Base-by-base conservation (phyloP, 1,284 basidiomycete genomes). In the Cutaneotrichosporon spelunceum region DNA sequence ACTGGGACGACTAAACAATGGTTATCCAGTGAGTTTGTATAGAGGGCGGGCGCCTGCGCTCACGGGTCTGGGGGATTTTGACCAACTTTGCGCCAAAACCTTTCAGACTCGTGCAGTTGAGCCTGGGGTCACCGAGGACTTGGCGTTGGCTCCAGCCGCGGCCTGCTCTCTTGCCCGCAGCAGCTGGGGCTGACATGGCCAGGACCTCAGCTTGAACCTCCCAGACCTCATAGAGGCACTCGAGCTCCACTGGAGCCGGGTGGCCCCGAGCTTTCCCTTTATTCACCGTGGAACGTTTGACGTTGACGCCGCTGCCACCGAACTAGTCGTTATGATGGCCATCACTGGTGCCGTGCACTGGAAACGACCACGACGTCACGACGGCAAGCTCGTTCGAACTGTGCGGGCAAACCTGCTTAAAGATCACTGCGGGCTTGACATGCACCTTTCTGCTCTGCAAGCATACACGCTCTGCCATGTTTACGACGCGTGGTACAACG, bases 241-340 rank as follows among this genome's bases (percentile, higher is more conserved):
- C 11, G 34, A 55, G 6, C 27, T 55, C 7, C 75, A 73, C 60
- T 77, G 73, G 73, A 61, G 60, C 1, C 56, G 66, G 21, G 66
- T 73, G 24, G 70, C 75, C 7, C 72, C 72, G 2, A 69, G 66
- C 16, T 75, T 70, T 53, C 75, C 75, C 4, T 74, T 75, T 57
- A 72, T 77, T 45, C 75, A 77, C 64, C 69, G 66, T 2, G 70
- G 70, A 0, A 77, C 73, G 14, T 73, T 77, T 55, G 70, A 72
- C 57, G 26, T 68, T 23, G 58, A 70, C 39, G 52, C 65, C 2
- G 68, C 72, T n/a, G 63, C 73, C 2, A 10, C 60, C 19, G 68
- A 74, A 44, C 63, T 77, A 8, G 56, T 75, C 56, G 44, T 70
- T 53, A 71, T 77, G 67, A 74, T 77, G 72, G 64, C 66, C 21